phyloP scores from a whole-genome alignment of 441 rosid species.

The Brassica balearica region DNA sequence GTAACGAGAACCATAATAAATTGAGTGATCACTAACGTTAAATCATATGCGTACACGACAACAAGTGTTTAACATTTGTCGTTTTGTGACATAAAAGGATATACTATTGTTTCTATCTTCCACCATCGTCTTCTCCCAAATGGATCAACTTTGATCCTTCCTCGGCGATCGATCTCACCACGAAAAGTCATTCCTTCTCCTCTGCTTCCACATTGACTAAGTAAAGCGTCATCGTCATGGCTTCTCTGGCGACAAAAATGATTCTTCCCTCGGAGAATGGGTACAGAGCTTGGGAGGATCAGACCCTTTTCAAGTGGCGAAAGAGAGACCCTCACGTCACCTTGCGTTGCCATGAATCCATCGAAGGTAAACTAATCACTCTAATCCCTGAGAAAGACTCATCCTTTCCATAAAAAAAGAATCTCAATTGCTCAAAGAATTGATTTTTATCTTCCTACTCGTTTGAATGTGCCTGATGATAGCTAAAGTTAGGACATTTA shows the following conservation, averaged over 20 bases:
- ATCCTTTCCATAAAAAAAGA: not conserved
- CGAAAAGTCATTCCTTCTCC: conserved; percentile 6
- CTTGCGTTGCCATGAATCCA: conserved; percentile 87
- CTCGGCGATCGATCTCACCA: not conserved
- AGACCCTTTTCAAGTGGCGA: conserved; percentile 80
- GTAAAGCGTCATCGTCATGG: conserved; percentile 45
- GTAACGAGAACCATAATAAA: too few relatives aligned
- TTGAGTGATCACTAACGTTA: too few relatives aligned
- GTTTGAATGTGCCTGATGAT: not conserved
- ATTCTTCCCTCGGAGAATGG: conserved; percentile 67
- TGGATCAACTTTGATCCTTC: conserved; percentile 32
- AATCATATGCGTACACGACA: too few relatives aligned
- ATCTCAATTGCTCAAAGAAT: conserved; percentile 4
- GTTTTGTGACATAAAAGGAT: conserved; percentile 31
- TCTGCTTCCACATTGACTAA: not conserved
- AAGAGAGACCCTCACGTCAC: conserved; percentile 94
- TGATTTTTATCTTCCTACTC: not conserved
- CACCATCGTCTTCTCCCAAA: conserved; percentile 26
- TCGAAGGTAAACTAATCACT: conserved; percentile 58
- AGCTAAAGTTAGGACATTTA: conserved; percentile 5
- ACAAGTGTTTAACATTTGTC: conserved; percentile 27
- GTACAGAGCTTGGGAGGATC: conserved; percentile 85
- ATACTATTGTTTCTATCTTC: conserved; percentile 21
- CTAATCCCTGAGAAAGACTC: not conserved
- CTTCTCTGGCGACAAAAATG: conserved; percentile 57